A percentile compares a stretch with the other conserved stretches of the same genome.
phyloP scores from a whole-genome alignment of 805 yeast species.

The Saccharomycopsis fibuligera region DNA sequence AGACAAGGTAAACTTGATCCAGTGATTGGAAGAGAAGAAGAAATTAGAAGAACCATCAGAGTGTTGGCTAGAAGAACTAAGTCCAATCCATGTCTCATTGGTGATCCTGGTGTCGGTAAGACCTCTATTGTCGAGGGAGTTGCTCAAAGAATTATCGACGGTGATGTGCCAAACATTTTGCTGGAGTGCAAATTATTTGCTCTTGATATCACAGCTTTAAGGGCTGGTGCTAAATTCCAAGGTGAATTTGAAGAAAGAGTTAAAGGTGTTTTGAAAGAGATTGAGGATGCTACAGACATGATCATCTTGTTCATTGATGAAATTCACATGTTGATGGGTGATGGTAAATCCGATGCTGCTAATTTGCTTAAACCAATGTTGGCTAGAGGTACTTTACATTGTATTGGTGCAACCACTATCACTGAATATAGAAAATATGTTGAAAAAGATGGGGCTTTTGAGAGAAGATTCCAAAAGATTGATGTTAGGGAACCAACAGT shows the following conservation, averaged over 20 bases:
- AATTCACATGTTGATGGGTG: constrained; percentile 99
- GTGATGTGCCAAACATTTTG: constrained; percentile 87
- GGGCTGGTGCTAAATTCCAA: constrained; percentile 98
- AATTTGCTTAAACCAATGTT: constrained; percentile 94
- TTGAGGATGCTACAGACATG: constrained; percentile 79
- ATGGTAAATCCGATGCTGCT: constrained; percentile 96
- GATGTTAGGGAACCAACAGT: constrained; percentile 93
- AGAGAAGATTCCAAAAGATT: constrained; percentile 95
- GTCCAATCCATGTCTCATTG: constrained; percentile 92
- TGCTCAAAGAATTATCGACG: constrained; percentile 93
- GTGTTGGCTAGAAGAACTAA: constrained; percentile 96
- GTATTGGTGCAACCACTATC: constrained; percentile 97
- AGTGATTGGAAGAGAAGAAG: constrained; percentile 98
- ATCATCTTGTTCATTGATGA: constrained; percentile 93
- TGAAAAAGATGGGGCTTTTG: constrained; percentile 97
- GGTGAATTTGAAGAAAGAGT: constrained; percentile 98
- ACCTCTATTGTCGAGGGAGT: constrained; percentile 98
- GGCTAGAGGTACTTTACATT: constrained; percentile 93
- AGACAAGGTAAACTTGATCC: constrained; percentile 94
- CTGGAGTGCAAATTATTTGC: constrained; percentile 78
- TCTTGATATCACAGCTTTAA: constrained; percentile 89
- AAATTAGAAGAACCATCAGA: constrained; percentile 89
- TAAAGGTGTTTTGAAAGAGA: constrained; percentile 92
- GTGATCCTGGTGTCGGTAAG: constrained; percentile 99
- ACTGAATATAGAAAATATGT: constrained; percentile 89